phyloP scores from a whole-genome alignment of 371 early-diverging fungal genomes.

The Quaeritorhiza haematococci region DNA sequence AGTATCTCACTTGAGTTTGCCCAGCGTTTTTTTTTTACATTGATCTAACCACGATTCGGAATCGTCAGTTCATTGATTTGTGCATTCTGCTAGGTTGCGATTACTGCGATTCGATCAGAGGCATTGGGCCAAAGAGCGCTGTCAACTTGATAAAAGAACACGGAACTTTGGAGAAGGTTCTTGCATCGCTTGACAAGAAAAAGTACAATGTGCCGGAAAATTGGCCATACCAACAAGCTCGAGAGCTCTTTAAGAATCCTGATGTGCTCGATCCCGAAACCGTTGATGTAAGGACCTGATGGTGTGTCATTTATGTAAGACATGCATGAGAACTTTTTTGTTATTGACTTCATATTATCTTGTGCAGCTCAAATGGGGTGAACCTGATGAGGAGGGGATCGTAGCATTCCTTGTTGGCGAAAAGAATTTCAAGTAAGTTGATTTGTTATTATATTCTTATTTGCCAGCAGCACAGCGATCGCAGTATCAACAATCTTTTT shows the following conservation, averaged over 20 bases:
- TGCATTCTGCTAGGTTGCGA: constrained; percentile 99
- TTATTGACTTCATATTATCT: constrained; percentile 1
- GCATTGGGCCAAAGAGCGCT: constrained; percentile 94
- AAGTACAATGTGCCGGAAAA: constrained; percentile 78
- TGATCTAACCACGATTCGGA: neutral
- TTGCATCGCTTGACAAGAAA: constrained; percentile 68
- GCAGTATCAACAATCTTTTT: neutral
- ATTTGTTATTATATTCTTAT: too few species aligned
- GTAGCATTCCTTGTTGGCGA: constrained; percentile 88
- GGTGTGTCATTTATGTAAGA: constrained; percentile 1
- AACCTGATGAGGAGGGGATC: constrained; percentile 85
- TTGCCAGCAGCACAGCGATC: too few species aligned
- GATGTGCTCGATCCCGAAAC: constrained; percentile 66
- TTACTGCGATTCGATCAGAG: constrained; percentile 95
- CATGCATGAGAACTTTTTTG: neutral
- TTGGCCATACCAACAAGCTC: constrained; percentile 91
- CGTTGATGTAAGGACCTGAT: constrained; percentile 59
- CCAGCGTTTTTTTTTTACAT: neutral
- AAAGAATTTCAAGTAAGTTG: constrained; percentile 86
- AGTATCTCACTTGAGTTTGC: neutral
- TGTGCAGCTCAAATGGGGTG: constrained; percentile 74
- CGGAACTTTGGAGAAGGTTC: constrained; percentile 79
- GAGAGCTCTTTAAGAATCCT: constrained; percentile 84
- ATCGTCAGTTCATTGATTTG: constrained; percentile 89
- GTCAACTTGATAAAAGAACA: constrained; percentile 86